Conservation (phyloP, 73 alveolate genomes). For the Halteria grandinella region DNA sequence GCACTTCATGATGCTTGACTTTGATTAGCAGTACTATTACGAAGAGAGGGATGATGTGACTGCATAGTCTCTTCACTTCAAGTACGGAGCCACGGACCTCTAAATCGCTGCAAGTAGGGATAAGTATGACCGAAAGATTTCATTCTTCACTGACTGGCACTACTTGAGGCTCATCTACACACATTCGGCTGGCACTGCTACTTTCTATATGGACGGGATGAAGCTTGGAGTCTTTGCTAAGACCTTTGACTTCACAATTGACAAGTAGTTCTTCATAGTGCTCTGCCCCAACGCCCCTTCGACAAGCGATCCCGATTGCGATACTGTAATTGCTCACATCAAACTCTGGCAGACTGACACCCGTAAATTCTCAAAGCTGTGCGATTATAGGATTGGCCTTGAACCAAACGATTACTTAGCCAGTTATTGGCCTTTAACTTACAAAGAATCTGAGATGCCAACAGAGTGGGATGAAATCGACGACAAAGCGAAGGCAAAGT, state of each 20-base stretch:
- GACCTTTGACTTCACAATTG: neutral
- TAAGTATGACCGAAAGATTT: no score
- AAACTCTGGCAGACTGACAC: neutral
- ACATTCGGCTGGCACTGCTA: neutral
- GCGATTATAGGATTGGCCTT: slow-evolving; percentile 18
- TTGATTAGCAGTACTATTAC: no score
- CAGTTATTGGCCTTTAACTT: slow-evolving; percentile 44
- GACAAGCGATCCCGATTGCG: slow-evolving; percentile 20
- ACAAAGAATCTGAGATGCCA: neutral
- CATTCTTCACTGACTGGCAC: slow-evolving; percentile 35
- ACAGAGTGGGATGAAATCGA: neutral
- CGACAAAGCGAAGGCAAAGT: neutral
- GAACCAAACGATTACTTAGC: slow-evolving; percentile 4
- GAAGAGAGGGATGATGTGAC: no score
- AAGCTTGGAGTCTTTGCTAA: neutral
- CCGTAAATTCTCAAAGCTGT: neutral
- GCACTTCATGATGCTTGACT: no score
- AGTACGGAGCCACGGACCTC: no score
- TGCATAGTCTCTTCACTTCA: no score
- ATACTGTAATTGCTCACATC: slow-evolving; percentile 18
- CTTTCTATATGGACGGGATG: neutral
- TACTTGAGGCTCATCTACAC: slow-evolving; percentile 2
- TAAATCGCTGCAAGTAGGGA: no score
- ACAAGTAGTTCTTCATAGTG: neutral
- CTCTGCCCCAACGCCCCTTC: slow-evolving; percentile 4